A percentile compares a stretch with the other conserved stretches of the same genome.
These are phyloP conservation scores for Leccinum disarticulatum DNA, from an alignment of 768 basidiomycete species.

Conservation along the genomic window DNA sequence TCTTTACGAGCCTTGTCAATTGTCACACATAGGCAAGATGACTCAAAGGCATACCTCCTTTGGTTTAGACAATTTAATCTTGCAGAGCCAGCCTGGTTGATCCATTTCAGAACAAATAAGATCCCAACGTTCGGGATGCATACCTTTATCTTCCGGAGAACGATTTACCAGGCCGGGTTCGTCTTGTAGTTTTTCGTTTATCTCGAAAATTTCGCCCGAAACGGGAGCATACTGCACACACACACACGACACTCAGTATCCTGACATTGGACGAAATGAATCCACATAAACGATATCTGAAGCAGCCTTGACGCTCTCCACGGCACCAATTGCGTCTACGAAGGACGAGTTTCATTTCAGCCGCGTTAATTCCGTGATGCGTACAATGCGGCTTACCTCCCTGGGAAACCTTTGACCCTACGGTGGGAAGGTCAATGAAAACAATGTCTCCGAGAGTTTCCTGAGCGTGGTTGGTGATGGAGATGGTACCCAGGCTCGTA, in stretches of 20 bases:
- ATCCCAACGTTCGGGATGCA: conserved; percentile 13
- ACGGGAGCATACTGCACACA: conserved; percentile 81
- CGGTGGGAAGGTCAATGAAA: conserved; percentile 84
- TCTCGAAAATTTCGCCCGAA: conserved; percentile 75
- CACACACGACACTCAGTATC: conserved; percentile 8
- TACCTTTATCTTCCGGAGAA: conserved; percentile 81
- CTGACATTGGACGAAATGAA: not conserved
- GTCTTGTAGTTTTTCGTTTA: conserved; percentile 68
- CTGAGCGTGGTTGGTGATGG: conserved; percentile 92
- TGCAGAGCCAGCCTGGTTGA: conserved; percentile 89
- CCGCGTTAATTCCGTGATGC: conserved; percentile 1
- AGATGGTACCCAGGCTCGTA: conserved; percentile 75
- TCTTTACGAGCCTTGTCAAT: conserved; percentile 37
- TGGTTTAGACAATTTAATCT: conserved; percentile 78
- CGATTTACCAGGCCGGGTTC: conserved; percentile 87
- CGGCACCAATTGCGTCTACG: conserved; percentile 82
- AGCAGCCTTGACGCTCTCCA: conserved; percentile 95
- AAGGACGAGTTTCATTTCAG: not conserved
- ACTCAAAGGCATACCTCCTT: conserved; percentile 56
- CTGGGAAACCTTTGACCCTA: conserved; percentile 60
- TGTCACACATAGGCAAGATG: not conserved
- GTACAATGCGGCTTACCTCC: conserved; percentile 59
- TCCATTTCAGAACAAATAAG: not conserved
- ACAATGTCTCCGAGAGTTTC: conserved; percentile 93
- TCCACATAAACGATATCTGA: conserved; percentile 77